Evolutionary conservation across 2,329 filamentous ascomycete species (phyloP), one percentile per base, ranked within the genome.

Genomic region (Lasiodiplodia theobromae): DNA sequence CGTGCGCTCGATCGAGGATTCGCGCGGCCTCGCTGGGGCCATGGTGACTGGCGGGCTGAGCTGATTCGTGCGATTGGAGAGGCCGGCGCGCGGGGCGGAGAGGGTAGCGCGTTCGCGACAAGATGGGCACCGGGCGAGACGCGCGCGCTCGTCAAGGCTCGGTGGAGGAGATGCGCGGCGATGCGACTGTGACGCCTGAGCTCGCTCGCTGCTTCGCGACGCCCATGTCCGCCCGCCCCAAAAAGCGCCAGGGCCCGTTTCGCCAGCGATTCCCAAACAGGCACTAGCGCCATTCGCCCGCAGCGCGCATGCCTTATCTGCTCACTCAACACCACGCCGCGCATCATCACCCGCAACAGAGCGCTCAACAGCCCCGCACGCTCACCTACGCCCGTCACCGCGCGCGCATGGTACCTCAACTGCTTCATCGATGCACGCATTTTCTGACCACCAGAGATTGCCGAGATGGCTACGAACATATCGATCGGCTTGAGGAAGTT

Each of bases 1-100:
- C 11, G 81, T 82, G 73, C 76, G 80, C 71, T 86, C 84, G 72
- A 85, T 80, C 68, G 81, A 82, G 70, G 80, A 75, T 69, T 84
- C 84, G 71, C 79, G 73, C 60, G 74, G 79, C 70, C 77, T 78
- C 64, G 73, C 78, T 67, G 83, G 82, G 72, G 82, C 82, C 81
- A 84, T 85, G 70, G 72, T 78, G 73, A 49, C 60, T 28, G 57
- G 51, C 47, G 44, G 51, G 21, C 8, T 23, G 51, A 56, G 53
- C 37, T 60, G 38, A 44, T 21, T 37, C 38, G 38, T 34, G 60
- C 60, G 60, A 64, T 52, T 64, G 60, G 28, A 28, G 31, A 34
- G 40, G 40, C 40, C 31, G 53, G 21, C 44, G 44, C 66, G 54
- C 53, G 38, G 18, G 51, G 63, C 51, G 51, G 38, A 18, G 51